Percentiles rank a stretch among this genome's conserved stretches.
Conservation (phyloP, 108 stramenopile species). For the Pseudonitzschia multiseries region DNA sequence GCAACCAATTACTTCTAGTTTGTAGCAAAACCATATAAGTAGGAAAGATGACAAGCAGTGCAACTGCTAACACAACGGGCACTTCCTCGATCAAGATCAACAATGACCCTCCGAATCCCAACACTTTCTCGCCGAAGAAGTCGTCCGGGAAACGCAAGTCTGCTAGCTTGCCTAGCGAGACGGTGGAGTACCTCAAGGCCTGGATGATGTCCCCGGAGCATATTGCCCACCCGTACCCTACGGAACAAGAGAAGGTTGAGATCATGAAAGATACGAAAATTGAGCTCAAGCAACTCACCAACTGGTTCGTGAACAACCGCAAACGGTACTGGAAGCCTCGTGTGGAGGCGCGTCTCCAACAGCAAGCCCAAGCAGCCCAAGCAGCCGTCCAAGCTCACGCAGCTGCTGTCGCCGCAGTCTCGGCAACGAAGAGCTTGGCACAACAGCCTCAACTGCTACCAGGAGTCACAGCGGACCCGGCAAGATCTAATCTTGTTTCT, state of each 20-base stretch:
- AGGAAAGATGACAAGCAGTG: slow-evolving; percentile 1
- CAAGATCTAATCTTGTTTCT: slow-evolving; percentile 22
- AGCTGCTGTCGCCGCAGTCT: slow-evolving; percentile 18
- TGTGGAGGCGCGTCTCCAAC: slow-evolving; percentile 72
- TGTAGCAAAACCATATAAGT: not conserved
- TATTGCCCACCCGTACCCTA: slow-evolving; percentile 90
- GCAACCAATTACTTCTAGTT: not conserved
- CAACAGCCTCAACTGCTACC: slow-evolving; percentile 2
- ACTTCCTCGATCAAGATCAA: not conserved
- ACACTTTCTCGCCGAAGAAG: not conserved
- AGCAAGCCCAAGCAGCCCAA: slow-evolving; percentile 37
- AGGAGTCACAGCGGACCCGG: not conserved
- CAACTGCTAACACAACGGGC: not conserved
- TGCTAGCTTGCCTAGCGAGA: slow-evolving; percentile 67
- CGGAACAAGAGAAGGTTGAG: slow-evolving; percentile 88
- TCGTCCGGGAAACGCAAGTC: slow-evolving; percentile 42
- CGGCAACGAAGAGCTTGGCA: not conserved
- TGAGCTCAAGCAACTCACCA: slow-evolving; percentile 88
- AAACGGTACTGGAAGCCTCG: slow-evolving; percentile 90
- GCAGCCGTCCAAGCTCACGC: slow-evolving; percentile 28
- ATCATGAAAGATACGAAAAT: slow-evolving; percentile 89
- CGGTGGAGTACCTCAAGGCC: slow-evolving; percentile 87
- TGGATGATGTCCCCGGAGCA: slow-evolving; percentile 94
- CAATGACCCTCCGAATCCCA: slow-evolving; percentile 1
- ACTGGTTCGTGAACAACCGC: slow-evolving; percentile 94